Conservation (phyloP, 345 rosid species). For the Eucalyptus cloeziana region DNA sequence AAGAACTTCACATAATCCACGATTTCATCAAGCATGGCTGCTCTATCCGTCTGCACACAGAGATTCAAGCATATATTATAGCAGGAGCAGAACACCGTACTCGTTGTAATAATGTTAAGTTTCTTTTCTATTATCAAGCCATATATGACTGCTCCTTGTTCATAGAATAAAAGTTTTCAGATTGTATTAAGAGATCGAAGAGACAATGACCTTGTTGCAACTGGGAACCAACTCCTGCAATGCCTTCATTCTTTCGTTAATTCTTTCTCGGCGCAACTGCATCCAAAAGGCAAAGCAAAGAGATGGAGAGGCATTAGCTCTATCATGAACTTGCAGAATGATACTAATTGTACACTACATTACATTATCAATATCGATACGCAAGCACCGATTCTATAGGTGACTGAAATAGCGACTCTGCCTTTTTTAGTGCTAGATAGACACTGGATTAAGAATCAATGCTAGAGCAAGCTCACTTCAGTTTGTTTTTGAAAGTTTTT, state of each 20-base stretch:
- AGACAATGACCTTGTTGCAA: constrained; percentile 43
- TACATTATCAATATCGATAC: not conserved
- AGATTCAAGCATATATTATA: not conserved
- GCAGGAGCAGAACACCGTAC: not conserved
- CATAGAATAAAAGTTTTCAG: not conserved
- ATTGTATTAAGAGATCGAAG: not conserved
- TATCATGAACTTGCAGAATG: not conserved
- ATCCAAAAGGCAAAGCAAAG: not conserved
- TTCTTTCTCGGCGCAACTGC: constrained; percentile 70
- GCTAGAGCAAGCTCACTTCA: not conserved
- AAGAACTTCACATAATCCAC: constrained; percentile 81
- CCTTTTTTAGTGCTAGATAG: not conserved
- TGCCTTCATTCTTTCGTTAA: constrained; percentile 65
- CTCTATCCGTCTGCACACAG: constrained; percentile 55
- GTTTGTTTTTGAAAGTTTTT: not conserved
- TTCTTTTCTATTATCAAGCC: not conserved
- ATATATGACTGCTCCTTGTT: not conserved
- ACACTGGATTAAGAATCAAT: not conserved
- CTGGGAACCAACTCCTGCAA: constrained; percentile 73
- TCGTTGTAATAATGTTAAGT: not conserved
- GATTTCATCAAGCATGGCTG: constrained; percentile 76
- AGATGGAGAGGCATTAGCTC: not conserved
- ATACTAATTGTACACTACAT: not conserved
- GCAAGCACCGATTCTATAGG: not conserved
- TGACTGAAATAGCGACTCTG: not conserved